Evolutionary conservation across 1,284 basidiomycete species (phyloP).

Genomic region (Paramarasmius palmivorus): DNA sequence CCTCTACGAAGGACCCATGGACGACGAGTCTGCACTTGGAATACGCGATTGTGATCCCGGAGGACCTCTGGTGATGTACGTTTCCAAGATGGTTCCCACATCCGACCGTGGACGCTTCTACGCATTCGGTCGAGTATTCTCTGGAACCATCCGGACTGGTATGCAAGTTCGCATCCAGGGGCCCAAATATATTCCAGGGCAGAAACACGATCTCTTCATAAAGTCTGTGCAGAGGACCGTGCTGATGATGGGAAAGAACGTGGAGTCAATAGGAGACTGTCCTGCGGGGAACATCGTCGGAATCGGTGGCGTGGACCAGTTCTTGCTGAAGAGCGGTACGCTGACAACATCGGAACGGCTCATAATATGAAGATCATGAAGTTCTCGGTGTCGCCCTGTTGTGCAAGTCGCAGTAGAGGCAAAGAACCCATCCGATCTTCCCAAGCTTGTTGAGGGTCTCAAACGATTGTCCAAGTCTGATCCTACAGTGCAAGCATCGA

Average conservation of each 20-base stretch:
- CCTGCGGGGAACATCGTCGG: slow-evolving; percentile 98
- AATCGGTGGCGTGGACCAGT: slow-evolving; percentile 99
- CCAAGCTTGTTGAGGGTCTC: slow-evolving; percentile 99
- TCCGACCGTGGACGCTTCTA: slow-evolving; percentile 99
- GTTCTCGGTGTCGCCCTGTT: slow-evolving; percentile 99
- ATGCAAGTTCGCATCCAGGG: slow-evolving; percentile 99
- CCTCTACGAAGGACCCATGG: slow-evolving; percentile 99
- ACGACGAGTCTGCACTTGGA: slow-evolving; percentile 98
- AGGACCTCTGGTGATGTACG: slow-evolving; percentile 96
- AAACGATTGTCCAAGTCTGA: slow-evolving; percentile 99
- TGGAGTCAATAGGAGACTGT: slow-evolving; percentile 99
- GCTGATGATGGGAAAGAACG: slow-evolving; percentile 99
- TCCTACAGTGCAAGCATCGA: slow-evolving; percentile 98
- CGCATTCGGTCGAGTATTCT: slow-evolving; percentile 99
- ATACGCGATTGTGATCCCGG: slow-evolving; percentile 99
- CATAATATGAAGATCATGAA: slow-evolving; percentile 99
- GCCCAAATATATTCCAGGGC: slow-evolving; percentile 97
- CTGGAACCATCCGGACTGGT: slow-evolving; percentile 94
- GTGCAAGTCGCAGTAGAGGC: slow-evolving; percentile 99
- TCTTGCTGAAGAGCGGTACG: slow-evolving; percentile 99
- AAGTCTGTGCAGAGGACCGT: slow-evolving; percentile 99
- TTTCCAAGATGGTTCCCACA: slow-evolving; percentile 99
- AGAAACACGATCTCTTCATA: slow-evolving; percentile 98
- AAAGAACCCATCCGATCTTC: slow-evolving; percentile 99
- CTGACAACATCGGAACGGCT: slow-evolving; percentile 97